These are phyloP conservation scores for Anethum foeniculum DNA, from an alignment of 140 eudicot genomes.

Conservation along the genomic window DNA sequence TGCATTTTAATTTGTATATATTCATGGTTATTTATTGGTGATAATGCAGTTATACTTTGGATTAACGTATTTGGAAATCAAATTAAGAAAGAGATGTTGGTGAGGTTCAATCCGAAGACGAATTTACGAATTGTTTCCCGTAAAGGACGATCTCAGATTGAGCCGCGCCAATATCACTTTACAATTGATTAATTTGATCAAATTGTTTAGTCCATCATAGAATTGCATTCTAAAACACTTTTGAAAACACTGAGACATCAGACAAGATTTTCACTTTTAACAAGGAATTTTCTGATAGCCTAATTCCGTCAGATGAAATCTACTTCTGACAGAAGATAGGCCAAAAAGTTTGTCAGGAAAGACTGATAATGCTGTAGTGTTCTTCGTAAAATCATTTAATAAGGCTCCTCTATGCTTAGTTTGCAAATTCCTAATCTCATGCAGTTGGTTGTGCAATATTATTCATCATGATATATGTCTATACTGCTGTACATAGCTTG, in stretches of 20 bases:
- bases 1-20: not conserved
- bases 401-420: not conserved
- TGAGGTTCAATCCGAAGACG: conserved; percentile 99
- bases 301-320: too few species aligned
- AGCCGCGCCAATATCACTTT: conserved; percentile 99
- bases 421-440: not conserved
- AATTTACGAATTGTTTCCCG: conserved; percentile 37
- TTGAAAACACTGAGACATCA: too few species aligned
- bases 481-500: not conserved
- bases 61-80: conserved; percentile 12
- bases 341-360: too few species aligned
- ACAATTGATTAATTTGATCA: not conserved
- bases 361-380: too few species aligned
- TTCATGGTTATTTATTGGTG: not conserved
- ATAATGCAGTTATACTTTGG: not conserved
- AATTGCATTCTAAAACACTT: not conserved
- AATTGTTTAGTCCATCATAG: not conserved
- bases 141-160: conserved; percentile 97
- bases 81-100: conserved; percentile 68
- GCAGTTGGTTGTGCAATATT: not conserved
- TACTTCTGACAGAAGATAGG: too few species aligned
- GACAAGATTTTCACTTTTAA: too few species aligned
- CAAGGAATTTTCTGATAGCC: too few species aligned
- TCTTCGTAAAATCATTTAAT: not conserved
- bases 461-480: too few species aligned